Evolutionary conservation across 495 filamentous ascomycete species (phyloP), one percentile per base, ranked within the genome.

Genomic region (Neurospora sp.): DNA sequence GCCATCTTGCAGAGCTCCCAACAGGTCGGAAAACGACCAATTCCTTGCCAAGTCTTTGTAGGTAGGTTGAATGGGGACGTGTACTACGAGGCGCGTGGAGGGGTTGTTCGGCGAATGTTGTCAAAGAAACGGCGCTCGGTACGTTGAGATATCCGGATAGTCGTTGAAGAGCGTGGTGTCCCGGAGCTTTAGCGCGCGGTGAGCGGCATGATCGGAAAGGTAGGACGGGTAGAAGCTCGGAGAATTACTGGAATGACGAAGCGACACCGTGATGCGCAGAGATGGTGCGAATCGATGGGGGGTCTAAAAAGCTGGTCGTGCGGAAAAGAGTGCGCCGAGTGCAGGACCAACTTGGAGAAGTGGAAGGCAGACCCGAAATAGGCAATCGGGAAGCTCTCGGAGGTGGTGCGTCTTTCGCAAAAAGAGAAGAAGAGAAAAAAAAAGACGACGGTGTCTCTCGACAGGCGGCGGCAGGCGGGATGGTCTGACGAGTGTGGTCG

Each of bases 1-100:
- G 89, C 88, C 85, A 86, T 85, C 53, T 66, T 66, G 27, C 53
- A 66, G 53, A 66, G 80, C 73, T 71, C 41, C 69, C 40, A 48
- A 66, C 27, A 37, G 27, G 53, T 66, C 53, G 27, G 27, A 14
- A 66, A 27, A 66, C 27, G 22, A 66, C 53, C 53, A 66, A 66
- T 66, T 18, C 53, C 53, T 66, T 66, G 53, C 53, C 53, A 66
- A 9, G 14, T 66, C 53, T 66, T 66, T 66, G 53, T 66, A 18
- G 53, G 14, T 35, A 18, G 27, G 27, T 66, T 66, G 53, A 61
- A 14, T 61, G 12, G 12, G 22, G 53, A 31, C 46, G 53, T 66
- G 27, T 35, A 66, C 27, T 66, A 66, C 27, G 53, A 66, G 53
- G 53, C 53, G 53, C 53, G 27, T 14, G 12, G 53, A 18, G 27